Conservation (phyloP, 2,329 filamentous ascomycete genomes). For the Trichoderma atroviride region DNA sequence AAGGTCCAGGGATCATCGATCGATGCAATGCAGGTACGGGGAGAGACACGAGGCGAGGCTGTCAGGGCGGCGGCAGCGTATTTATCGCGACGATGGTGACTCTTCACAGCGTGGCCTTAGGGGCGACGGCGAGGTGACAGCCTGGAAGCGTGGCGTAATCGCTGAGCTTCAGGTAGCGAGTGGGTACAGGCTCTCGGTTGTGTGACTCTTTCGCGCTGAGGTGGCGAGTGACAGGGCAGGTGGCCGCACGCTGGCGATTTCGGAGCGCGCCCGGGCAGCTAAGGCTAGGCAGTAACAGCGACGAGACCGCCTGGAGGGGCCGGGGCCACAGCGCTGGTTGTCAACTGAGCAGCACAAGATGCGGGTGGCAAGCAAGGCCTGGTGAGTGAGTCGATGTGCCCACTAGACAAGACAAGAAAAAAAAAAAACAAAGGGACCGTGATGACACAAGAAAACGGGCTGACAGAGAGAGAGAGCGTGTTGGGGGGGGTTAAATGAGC, state of each 20-base stretch:
- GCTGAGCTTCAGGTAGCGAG: slow-evolving; percentile 22
- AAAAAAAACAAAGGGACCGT: not conserved
- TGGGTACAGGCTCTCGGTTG: slow-evolving; percentile 31
- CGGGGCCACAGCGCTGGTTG: slow-evolving; percentile 18
- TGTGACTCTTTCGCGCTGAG: slow-evolving; percentile 44
- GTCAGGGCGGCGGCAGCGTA: slow-evolving; percentile 29
- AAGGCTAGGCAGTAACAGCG: slow-evolving; percentile 26
- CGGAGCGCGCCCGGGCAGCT: slow-evolving; percentile 39
- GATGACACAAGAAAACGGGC: not conserved
- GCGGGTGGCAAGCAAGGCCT: slow-evolving; percentile 23
- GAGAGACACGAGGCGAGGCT: slow-evolving; percentile 28
- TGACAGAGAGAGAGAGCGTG: not conserved
- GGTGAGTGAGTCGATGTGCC: slow-evolving; percentile 20
- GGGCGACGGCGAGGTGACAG: slow-evolving; percentile 34
- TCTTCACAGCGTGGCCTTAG: slow-evolving; percentile 38
- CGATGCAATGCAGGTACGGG: slow-evolving; percentile 39
- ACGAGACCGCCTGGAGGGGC: slow-evolving; percentile 23
- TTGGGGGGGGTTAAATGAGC: slow-evolving; percentile 8
- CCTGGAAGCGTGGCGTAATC: slow-evolving; percentile 31
- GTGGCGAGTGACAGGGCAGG: slow-evolving; percentile 42
- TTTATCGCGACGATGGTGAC: slow-evolving; percentile 37
- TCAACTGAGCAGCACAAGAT: slow-evolving; percentile 13
- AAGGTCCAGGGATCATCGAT: slow-evolving; percentile 20
- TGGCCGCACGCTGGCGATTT: slow-evolving; percentile 44
- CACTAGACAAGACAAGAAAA: slow-evolving; percentile 7